These are phyloP conservation scores for Geranium rotundifolium DNA, from an alignment of 345 rosid species.

Conservation along the genomic window DNA sequence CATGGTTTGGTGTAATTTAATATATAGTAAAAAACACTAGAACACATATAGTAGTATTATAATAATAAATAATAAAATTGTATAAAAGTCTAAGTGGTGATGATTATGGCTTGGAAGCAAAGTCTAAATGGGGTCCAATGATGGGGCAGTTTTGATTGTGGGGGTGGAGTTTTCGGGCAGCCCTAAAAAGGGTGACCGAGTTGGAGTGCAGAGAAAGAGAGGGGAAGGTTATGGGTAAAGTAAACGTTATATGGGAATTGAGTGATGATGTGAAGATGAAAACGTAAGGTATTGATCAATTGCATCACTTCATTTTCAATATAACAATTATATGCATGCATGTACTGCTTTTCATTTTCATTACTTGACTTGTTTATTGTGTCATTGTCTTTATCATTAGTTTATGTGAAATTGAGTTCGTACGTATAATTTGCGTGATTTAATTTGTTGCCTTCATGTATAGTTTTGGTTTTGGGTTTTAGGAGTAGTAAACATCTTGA, in stretches of 20 bases:
- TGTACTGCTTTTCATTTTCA: no score
- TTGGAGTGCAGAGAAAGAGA: background rate
- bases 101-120: slow-evolving; percentile 57
- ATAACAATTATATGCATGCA: background rate
- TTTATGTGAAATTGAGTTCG: no score
- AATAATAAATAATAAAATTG: slow-evolving; percentile 4
- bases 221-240: slow-evolving; percentile 22
- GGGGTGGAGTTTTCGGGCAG: slow-evolving; percentile 31
- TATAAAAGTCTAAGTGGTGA: slow-evolving; percentile 26
- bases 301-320: slow-evolving; percentile 34
- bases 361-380: no score
- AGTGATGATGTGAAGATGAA: background rate
- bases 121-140: slow-evolving; percentile 40
- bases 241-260: slow-evolving; percentile 12
- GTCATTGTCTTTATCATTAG: no score
- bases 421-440: no score
- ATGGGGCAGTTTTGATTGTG: slow-evolving; percentile 31
- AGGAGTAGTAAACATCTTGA: no score
- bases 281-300: slow-evolving; percentile 28
- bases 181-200: no score
- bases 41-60: background rate
- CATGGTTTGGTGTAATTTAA: background rate
- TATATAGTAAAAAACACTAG: background rate
- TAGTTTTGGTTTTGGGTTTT: no score
- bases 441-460: no score